phyloP scores from a whole-genome alignment of 2,329 filamentous ascomycete species.

The Calonectria hawksworthii region DNA sequence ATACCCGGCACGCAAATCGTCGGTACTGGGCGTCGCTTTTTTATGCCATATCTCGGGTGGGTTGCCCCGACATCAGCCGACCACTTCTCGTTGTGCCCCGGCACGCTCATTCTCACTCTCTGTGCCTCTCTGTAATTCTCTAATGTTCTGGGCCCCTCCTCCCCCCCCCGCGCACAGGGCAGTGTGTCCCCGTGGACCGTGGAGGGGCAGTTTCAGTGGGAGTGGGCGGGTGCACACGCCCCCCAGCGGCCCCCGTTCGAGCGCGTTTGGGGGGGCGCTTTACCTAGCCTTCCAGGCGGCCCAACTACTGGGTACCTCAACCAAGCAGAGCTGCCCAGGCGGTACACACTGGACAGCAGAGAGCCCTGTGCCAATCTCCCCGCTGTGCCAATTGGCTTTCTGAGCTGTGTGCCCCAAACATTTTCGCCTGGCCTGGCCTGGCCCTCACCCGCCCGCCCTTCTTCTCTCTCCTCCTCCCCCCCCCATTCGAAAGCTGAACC shows the following conservation, averaged over 20 bases:
- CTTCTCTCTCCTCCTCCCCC: slow-evolving; percentile 25
- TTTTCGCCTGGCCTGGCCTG: slow-evolving; percentile 41
- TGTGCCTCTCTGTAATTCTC: not conserved
- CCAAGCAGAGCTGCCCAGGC: slow-evolving; percentile 15
- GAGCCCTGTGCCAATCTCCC: slow-evolving; percentile 24
- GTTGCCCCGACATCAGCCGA: slow-evolving; percentile 50
- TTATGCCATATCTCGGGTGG: slow-evolving; percentile 23
- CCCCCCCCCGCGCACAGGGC: slow-evolving; percentile 12
- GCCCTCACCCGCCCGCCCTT: slow-evolving; percentile 35
- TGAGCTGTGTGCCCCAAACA: slow-evolving; percentile 32
- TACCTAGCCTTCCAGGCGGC: slow-evolving; percentile 8
- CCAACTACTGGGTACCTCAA: not conserved
- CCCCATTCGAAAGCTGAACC: slow-evolving; percentile 32
- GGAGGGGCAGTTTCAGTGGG: slow-evolving; percentile 22
- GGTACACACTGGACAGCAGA: slow-evolving; percentile 2
- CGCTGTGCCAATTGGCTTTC: slow-evolving; percentile 34
- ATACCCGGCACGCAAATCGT: slow-evolving; percentile 12
- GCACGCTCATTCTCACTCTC: not conserved
- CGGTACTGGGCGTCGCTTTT: not conserved
- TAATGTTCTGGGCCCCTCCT: not conserved
- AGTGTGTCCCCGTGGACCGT: slow-evolving; percentile 12
- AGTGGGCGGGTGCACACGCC: slow-evolving; percentile 10
- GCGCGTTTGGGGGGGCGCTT: not conserved
- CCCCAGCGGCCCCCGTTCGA: slow-evolving; percentile 7
- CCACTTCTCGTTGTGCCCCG: not conserved